These are phyloP conservation scores for Setomelanomma holmii DNA, from an alignment of 2,329 filamentous ascomycete species.

Conservation along the genomic window DNA sequence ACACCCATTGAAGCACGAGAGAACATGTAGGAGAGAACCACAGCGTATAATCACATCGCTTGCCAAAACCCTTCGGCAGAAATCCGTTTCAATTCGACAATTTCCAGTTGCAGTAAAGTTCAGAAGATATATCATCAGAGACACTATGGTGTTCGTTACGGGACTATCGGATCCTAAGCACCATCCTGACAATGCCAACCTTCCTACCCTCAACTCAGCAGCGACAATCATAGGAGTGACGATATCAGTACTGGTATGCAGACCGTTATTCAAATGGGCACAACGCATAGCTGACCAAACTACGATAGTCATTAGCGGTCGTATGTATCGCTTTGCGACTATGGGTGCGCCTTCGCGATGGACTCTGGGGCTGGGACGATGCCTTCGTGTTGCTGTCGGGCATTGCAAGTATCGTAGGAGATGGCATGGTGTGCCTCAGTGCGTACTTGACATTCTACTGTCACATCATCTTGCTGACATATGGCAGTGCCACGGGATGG, in stretches of 20 bases:
- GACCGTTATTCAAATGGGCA: background rate
- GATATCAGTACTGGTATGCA: conserved; percentile 40
- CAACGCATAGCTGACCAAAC: conserved; percentile 4
- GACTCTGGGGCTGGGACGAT: conserved; percentile 47
- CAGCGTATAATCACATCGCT: background rate
- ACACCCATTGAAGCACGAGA: background rate
- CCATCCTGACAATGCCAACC: conserved; percentile 37
- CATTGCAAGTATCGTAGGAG: conserved; percentile 31
- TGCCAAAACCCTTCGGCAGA: background rate
- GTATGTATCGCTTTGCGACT: conserved; percentile 39
- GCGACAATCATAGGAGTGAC: conserved; percentile 38
- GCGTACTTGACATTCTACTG: conserved; percentile 10
- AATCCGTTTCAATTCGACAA: background rate
- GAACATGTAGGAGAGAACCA: background rate
- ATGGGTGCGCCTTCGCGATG: conserved; percentile 37
- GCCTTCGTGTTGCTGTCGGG: conserved; percentile 39
- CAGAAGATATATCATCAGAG: background rate
- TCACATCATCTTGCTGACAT: conserved; percentile 3
- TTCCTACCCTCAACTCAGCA: conserved; percentile 38
- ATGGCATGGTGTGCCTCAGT: conserved; percentile 42
- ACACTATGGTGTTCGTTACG: background rate
- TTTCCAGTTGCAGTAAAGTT: background rate
- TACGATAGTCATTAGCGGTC: conserved; percentile 29
- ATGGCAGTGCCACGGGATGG: conserved; percentile 40
- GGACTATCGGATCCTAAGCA: conserved; percentile 11